Conservation (phyloP, 768 basidiomycete genomes). For the Xerocomus brunneocitrinus region DNA sequence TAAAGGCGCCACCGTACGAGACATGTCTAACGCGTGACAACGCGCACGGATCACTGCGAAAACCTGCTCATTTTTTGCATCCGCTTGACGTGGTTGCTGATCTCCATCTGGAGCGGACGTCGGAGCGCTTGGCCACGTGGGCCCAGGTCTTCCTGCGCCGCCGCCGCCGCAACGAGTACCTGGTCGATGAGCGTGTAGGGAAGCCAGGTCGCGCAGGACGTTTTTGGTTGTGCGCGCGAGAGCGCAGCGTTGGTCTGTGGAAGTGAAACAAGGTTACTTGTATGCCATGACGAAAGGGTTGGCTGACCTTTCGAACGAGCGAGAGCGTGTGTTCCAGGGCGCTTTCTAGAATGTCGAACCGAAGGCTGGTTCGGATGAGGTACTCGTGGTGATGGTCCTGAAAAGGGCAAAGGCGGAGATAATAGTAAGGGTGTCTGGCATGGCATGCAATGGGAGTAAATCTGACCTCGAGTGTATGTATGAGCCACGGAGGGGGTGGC, state of each 20-base stretch:
- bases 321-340: constrained; percentile 71
- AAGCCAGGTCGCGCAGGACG: constrained; percentile 66
- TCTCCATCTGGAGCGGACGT: constrained; percentile 51
- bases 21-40: neutral
- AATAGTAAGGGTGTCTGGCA: neutral
- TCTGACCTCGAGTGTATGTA: constrained; percentile 66
- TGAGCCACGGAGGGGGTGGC: constrained; percentile 79
- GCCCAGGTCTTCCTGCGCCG: constrained; percentile 47
- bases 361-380: constrained; percentile 72
- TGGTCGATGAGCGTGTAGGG: constrained; percentile 84
- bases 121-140: constrained; percentile 38
- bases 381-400: constrained; percentile 74
- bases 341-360: constrained; percentile 73
- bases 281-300: neutral
- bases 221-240: constrained; percentile 47
- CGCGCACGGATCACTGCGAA: constrained; percentile 12
- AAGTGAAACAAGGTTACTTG: constrained; percentile 4
- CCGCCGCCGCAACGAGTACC: constrained; percentile 64
- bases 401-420: neutral
- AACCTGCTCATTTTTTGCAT: constrained; percentile 60
- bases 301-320: constrained; percentile 66
- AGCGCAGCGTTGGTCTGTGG: constrained; percentile 51
- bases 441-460: neutral
- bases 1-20: neutral
- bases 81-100: constrained; percentile 60